phyloP scores from a whole-genome alignment of 2,329 filamentous ascomycete species.

The Thermothelomyces thermophilus region DNA sequence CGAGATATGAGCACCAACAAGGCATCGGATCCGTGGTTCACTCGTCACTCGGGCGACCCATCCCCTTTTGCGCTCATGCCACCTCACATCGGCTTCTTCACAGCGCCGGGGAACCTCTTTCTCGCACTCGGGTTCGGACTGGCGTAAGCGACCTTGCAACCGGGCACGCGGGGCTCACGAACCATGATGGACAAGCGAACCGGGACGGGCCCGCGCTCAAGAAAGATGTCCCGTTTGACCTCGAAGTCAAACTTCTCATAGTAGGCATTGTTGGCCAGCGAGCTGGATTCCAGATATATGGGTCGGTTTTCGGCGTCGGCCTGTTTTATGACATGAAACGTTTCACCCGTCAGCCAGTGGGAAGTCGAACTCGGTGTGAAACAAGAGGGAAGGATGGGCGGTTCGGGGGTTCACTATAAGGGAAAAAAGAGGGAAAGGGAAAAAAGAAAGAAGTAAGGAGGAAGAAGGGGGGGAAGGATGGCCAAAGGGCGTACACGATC shows the following conservation, averaged over 20 bases:
- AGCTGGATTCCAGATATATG: slow-evolving; percentile 75
- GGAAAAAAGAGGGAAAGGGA: no score
- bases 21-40: neutral
- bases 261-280: slow-evolving; percentile 59
- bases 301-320: slow-evolving; percentile 62
- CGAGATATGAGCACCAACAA: slow-evolving; percentile 6
- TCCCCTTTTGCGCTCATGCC: neutral
- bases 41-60: neutral
- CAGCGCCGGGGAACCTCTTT: slow-evolving; percentile 4
- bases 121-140: neutral
- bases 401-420: no score
- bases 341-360: neutral
- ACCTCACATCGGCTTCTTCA: slow-evolving; percentile 5
- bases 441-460: neutral
- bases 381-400: no score
- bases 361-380: no score
- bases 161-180: slow-evolving; percentile 49
- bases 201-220: slow-evolving; percentile 51
- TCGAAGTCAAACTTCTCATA: slow-evolving; percentile 73
- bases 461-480: neutral
- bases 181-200: slow-evolving; percentile 76
- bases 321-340: slow-evolving; percentile 29
- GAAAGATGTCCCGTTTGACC: slow-evolving; percentile 53
- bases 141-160: slow-evolving; percentile 6
- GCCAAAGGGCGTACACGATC: no score